Evolutionary conservation across 202 grass and related monocot genomes (phyloP).

Genomic region (Zizania palustris): DNA sequence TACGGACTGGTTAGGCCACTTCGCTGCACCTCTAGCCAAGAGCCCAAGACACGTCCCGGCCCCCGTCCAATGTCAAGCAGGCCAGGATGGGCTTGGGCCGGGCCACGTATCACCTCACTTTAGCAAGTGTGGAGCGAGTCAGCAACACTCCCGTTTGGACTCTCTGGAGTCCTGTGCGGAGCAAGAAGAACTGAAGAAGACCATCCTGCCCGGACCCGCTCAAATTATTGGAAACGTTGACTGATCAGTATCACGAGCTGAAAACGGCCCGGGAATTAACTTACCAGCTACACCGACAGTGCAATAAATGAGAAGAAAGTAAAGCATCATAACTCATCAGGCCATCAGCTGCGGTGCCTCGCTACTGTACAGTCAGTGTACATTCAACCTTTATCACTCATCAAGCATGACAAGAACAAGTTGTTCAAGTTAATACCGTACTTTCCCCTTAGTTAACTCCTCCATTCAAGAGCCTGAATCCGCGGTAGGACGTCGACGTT

Average conservation of each 20-base stretch:
- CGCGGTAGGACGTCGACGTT: background rate
- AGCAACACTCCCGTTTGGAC: too few relatives aligned
- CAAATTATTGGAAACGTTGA: background rate
- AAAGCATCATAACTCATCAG: constrained; percentile 4
- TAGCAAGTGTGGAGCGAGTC: too few relatives aligned
- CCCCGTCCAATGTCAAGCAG: too few relatives aligned
- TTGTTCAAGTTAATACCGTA: background rate
- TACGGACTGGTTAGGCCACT: too few relatives aligned
- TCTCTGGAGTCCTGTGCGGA: too few relatives aligned
- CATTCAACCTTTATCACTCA: background rate
- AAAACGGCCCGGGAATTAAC: background rate
- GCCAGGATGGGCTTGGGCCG: too few relatives aligned
- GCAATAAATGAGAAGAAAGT: constrained; percentile 23
- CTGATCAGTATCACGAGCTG: background rate
- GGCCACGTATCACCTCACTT: too few relatives aligned
- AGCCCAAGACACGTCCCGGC: too few relatives aligned
- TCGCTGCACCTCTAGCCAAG: too few relatives aligned
- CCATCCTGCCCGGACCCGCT: too few relatives aligned
- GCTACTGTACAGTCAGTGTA: background rate
- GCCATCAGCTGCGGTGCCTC: background rate
- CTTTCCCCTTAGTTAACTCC: background rate
- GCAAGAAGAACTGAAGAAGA: too few relatives aligned
- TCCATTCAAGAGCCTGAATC: background rate
- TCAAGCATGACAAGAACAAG: background rate
- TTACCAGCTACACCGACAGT: background rate